Evolutionary conservation across 495 filamentous ascomycete genomes (phyloP).

Genomic region (Hypomontagnella monticulosa): DNA sequence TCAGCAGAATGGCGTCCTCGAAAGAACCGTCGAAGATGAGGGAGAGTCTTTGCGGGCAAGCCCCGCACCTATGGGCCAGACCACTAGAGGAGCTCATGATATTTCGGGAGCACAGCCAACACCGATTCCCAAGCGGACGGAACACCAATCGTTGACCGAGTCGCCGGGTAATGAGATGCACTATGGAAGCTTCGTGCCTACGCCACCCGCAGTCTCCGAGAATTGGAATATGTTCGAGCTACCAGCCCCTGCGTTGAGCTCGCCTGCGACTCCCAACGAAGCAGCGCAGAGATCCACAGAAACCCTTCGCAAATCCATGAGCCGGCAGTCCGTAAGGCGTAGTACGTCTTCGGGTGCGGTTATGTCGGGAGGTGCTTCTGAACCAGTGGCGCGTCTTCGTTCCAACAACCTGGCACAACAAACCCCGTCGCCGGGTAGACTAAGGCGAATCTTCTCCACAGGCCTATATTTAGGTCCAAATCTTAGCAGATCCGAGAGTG

Average conservation of each 20-base stretch:
- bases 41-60: conserved; percentile 34
- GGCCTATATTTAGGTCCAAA: conserved; percentile 19
- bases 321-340: conserved; percentile 26
- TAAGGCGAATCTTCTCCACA: conserved; percentile 42
- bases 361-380: neutral
- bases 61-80: conserved; percentile 41
- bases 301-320: conserved; percentile 21
- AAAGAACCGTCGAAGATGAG: conserved; percentile 26
- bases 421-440: conserved; percentile 13
- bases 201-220: conserved; percentile 60
- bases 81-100: conserved; percentile 27
- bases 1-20: conserved; percentile 30
- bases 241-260: conserved; percentile 77
- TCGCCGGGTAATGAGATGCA: conserved; percentile 49
- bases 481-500: conserved; percentile 24
- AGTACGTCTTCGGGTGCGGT: conserved; percentile 23
- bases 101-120: conserved; percentile 39
- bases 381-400: conserved; percentile 14
- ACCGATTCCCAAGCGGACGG: conserved; percentile 44
- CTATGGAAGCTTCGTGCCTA: conserved; percentile 81
- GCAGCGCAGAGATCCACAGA: conserved; percentile 5
- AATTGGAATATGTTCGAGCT: conserved; percentile 63
- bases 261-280: conserved; percentile 56
- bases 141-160: conserved; percentile 47
- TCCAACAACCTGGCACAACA: conserved; percentile 8